Evolutionary conservation across 768 basidiomycete genomes (phyloP).

Genomic region (Crassisporium funariophilum): DNA sequence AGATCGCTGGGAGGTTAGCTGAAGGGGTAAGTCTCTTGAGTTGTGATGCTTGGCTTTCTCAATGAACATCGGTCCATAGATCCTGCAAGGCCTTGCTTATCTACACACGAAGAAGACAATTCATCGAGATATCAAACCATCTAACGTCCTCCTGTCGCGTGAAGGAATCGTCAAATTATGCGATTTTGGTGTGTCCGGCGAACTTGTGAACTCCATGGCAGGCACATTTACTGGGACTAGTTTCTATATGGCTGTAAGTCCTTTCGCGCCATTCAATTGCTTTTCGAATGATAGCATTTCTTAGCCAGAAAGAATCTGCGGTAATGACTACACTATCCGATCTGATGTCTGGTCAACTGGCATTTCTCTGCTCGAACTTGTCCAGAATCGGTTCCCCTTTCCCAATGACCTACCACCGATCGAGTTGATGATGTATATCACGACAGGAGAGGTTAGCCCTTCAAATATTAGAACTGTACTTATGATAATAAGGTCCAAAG

Average conservation of each 20-base stretch:
- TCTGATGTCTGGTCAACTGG: constrained; percentile 99
- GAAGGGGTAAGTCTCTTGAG: constrained; percentile 72
- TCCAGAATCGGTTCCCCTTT: constrained; percentile 94
- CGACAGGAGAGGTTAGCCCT: constrained; percentile 66
- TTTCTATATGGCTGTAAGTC: constrained; percentile 96
- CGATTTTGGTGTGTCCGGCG: constrained; percentile 98
- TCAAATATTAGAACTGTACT: constrained; percentile 8
- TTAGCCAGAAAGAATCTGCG: constrained; percentile 93
- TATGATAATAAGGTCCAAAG: constrained; percentile 36
- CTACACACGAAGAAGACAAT: constrained; percentile 91
- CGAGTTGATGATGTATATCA: constrained; percentile 91
- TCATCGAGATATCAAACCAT: constrained; percentile 94
- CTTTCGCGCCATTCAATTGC: constrained; percentile 2
- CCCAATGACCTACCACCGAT: constrained; percentile 91
- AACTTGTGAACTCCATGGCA: constrained; percentile 87
- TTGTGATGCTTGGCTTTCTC: constrained; percentile 2
- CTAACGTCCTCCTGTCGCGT: constrained; percentile 86
- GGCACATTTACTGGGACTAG: constrained; percentile 98
- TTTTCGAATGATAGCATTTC: constrained; percentile 11
- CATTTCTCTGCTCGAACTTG: constrained; percentile 90
- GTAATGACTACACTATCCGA: constrained; percentile 89
- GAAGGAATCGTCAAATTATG: constrained; percentile 90
- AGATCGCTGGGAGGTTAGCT: constrained; percentile 87
- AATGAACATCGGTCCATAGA: constrained; percentile 40
- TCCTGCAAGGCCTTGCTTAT: constrained; percentile 91